phyloP scores from a whole-genome alignment of 164 flowering plant species.

The Cinnamomum micranthum region DNA sequence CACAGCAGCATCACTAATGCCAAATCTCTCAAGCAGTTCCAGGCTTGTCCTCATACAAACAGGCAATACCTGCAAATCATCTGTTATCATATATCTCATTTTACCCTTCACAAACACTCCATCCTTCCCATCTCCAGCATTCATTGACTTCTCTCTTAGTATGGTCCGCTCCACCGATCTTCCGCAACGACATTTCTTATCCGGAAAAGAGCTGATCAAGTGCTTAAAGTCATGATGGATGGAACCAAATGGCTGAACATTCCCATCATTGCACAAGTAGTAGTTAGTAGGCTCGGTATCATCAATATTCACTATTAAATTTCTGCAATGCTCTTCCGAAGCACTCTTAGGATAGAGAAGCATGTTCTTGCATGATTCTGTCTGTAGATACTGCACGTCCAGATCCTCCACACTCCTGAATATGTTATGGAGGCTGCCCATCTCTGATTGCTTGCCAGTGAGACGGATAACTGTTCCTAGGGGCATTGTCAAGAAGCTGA shows the following conservation, averaged over 20 bases:
- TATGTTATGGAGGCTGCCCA: conserved; percentile 6
- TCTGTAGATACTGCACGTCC: background rate
- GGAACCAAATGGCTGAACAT: background rate
- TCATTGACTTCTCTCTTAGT: too few relatives aligned
- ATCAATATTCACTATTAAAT: background rate
- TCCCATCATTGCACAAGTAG: background rate
- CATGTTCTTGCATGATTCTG: background rate
- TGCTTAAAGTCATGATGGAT: background rate
- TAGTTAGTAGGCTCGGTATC: background rate
- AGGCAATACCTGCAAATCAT: conserved; percentile 9
- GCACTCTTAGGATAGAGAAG: conserved; percentile 4
- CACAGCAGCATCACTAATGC: background rate
- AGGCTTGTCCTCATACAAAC: background rate
- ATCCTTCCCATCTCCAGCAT: too few relatives aligned
- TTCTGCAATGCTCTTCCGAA: background rate
- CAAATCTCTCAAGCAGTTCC: background rate
- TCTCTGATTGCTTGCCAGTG: background rate
- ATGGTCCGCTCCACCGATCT: background rate
- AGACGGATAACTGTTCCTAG: background rate
- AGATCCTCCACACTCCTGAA: conserved; percentile 9
- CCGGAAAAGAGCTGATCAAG: background rate
- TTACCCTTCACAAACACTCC: conserved; percentile 9
- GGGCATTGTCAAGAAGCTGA: conserved; percentile 14
- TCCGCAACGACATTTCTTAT: background rate
- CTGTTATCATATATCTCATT: conserved; percentile 3